Evolutionary conservation across 139 green algal species (phyloP), one percentile per base, ranked within the genome.

Genomic region (Volvox reticuliferus): DNA sequence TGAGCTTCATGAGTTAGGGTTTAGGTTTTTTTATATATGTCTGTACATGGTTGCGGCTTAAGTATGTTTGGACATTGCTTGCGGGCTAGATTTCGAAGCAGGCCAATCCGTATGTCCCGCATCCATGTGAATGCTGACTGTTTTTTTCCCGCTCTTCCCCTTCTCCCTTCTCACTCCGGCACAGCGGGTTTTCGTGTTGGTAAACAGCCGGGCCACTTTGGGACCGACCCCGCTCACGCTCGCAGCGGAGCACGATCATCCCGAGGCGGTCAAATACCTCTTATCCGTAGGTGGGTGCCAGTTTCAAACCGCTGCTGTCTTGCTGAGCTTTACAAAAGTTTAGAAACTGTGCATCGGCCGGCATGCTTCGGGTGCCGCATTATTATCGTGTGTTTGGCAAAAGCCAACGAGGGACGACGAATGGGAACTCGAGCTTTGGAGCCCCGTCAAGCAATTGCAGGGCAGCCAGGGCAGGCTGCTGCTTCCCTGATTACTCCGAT

Each of bases 221-320:
- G 90, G 85, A 20, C 1, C 68, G 21, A 86, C 85, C 18, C 90
- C 90, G 26, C 84, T 93, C 1, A 63, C 65, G 12, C 37, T 88
- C 32, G 90, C 90, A 24, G 85, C 90, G 18, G 9, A 9, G 22
- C 21, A 35, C n/a, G 90, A 89, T 33, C 85, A 79, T 20, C 20
- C 63, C 19, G 85, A 83, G 0, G 82, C 63, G 1, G 77, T 93
- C 30, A 75, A n/a, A 17, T 88, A 73, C 30, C 77, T 93, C 36
- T 67, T 93, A 37, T 63, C 18, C 2, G 1, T 88, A 18, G 65
- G 90, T 90, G 65, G 13, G 85, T 61, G 83, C 44, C 44, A 55
- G 9, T 55, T n/a, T 5, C 44, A 55, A 9, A 14, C 44, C 44
- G 22, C 28, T 20, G 36, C 17, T 22, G 24, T 3, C 35, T 12